Evolutionary conservation across 2,329 filamentous ascomycete species (phyloP), one percentile per base, ranked within the genome.

Genomic region (Sclerotinia borealis): DNA sequence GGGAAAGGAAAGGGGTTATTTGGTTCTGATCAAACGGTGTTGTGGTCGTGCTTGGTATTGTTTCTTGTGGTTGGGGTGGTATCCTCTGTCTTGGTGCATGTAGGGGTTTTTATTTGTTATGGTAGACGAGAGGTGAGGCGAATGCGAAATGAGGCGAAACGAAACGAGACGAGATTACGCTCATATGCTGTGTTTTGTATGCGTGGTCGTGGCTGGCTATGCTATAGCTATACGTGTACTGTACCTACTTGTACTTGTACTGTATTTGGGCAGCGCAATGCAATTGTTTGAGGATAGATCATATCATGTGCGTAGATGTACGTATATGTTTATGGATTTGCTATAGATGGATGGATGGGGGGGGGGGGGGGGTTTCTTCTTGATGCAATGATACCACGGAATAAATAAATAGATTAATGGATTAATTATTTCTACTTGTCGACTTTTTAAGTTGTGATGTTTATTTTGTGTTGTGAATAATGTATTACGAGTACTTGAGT

Each of bases 11-110:
- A 50, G 25, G 49, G 50, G 11, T 62, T 41, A 58, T 49, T 63
- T 55, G 60, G 25, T 45, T 58, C 43, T 41, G 51, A 63, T 63
- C 60, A 63, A 43, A 29, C 41, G 60, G 51, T 63, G 60, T 63
- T 63, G 43, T 49, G 60, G 60, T 63, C 60, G 47, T 63, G 60
- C 60, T 58, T 63, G 43, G 51, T 58, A 52, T 58, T 63, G 25
- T 39, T 39, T 55, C 36, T 61, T 43, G 27, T 34, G 60, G 19
- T 47, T 49, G 39, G 47, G 60, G 51, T 63, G 34, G 60, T 43
- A 58, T 63, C 31, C 34, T 56, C 51, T 22, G n/a, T 56, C 39
- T 56, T 45, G 54, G 54, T 56, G 54, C 54, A 56, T 56, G 15
- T 36, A 45, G 41, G n/a, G 54, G 39, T 19, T 56, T 45, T 45